Evolutionary conservation across 2,329 filamentous ascomycete genomes (phyloP).

Genomic region (Fonsecaea nubica): DNA sequence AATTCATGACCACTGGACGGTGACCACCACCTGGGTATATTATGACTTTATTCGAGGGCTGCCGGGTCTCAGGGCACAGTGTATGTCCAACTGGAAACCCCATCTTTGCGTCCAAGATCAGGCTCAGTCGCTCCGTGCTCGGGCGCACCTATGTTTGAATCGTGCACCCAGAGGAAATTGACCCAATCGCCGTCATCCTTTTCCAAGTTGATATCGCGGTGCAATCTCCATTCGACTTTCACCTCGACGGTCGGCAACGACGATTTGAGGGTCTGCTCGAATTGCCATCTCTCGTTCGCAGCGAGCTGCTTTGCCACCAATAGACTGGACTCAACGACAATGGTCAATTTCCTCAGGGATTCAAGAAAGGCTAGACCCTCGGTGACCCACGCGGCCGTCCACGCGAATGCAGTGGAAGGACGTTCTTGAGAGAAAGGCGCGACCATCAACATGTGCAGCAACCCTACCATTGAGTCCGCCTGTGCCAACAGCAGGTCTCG

Average conservation of each 20-base stretch:
- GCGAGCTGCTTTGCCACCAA: constrained; percentile 11
- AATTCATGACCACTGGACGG: constrained; percentile 58
- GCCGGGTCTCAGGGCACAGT: not conserved
- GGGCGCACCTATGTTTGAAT: not conserved
- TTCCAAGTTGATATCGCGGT: not conserved
- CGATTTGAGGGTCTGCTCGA: not conserved
- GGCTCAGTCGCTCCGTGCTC: constrained; percentile 4
- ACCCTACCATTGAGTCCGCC: constrained; percentile 21
- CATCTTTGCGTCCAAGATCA: not conserved
- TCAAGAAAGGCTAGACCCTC: constrained; percentile 19
- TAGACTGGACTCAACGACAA: constrained; percentile 19
- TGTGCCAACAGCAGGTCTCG: constrained; percentile 22
- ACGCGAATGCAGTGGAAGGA: constrained; percentile 5
- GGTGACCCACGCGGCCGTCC: constrained; percentile 21
- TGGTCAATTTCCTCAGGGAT: constrained; percentile 22
- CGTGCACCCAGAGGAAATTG: constrained; percentile 5
- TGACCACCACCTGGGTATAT: constrained; percentile 11
- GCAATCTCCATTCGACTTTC: constrained; percentile 15
- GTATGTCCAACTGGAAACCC: constrained; percentile 11
- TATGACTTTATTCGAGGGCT: not conserved
- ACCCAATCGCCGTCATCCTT: constrained; percentile 18
- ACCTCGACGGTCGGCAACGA: constrained; percentile 1
- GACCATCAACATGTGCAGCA: constrained; percentile 19
- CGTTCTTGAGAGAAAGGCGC: constrained; percentile 1
- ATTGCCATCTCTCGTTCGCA: not conserved